Evolutionary conservation across 2,329 filamentous ascomycete genomes (phyloP), one percentile per base, ranked within the genome.

Genomic region (Mollisia scopiformis): DNA sequence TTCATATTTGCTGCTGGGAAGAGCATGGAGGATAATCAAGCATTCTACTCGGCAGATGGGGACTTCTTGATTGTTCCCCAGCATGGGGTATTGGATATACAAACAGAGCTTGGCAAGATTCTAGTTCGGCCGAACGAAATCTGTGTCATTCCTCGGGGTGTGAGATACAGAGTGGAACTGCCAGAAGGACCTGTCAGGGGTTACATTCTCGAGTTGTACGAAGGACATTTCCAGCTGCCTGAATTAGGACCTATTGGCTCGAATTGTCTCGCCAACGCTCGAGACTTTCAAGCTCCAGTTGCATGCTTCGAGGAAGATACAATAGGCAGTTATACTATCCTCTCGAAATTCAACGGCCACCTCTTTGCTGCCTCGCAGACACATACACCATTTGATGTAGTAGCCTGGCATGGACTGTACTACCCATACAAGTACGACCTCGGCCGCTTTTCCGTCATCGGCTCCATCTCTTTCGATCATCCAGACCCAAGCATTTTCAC

Each of bases 11-110:
- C 90, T 1, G 91, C 89, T 0, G 91, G 90, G 21, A 88, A 85
- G 73, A 87, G 88, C 71, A 96, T 97, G 93, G 80, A 81, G 52
- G 77, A 81, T n/a, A 84, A 84, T 39, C 81, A 88, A 53, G 91
- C 91, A 0, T 96, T 93, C 74, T 96, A 94, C 80, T 93, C 89
- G 3, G 89, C 92, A 0, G 91, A 94, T 71, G 91, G 91, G 13
- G 91, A 94, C 73, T 84, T 92, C 68, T 76, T 93, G 58, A 87
- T 94, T 63, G 89, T 94, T 14, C 82, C 89, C 1, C 91, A 94
- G 72, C 84, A 90, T 64, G 91, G 91, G 2, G 81, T 82, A 14
- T 77, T 94, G 39, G 89, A 93, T 70, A 89, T 94, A 63, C 85
- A 88, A 69, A 94, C 91, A 1, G 91, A 94, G 75, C 80, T 93